These are phyloP conservation scores for Calonectria fujianensis DNA, from an alignment of 2,329 filamentous ascomycete species.

Conservation along the genomic window DNA sequence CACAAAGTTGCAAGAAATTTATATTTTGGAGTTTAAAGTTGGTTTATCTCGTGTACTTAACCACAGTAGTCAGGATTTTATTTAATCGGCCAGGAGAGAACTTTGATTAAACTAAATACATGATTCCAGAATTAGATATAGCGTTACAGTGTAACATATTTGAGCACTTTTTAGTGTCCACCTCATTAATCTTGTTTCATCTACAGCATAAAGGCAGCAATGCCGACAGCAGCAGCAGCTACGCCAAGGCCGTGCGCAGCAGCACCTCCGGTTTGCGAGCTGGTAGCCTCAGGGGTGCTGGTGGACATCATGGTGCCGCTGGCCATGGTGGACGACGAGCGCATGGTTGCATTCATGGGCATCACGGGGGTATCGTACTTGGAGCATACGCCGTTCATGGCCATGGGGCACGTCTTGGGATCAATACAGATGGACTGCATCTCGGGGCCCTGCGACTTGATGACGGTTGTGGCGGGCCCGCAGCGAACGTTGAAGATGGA, in stretches of 20 bases:
- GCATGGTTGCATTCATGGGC: conserved; percentile 46
- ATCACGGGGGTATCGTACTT: conserved; percentile 61
- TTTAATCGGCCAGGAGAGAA: no score
- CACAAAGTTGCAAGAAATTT: no score
- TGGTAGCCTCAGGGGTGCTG: conserved; percentile 33
- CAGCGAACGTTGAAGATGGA: conserved; percentile 72
- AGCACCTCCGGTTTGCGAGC: conserved; percentile 52
- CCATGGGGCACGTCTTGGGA: conserved; percentile 66
- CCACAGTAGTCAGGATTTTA: no score
- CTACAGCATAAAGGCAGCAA: conserved; percentile 57
- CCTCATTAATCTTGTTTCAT: background rate
- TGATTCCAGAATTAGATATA: no score
- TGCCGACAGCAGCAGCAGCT: conserved; percentile 53
- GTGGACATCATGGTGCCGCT: conserved; percentile 37
- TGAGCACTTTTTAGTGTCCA: background rate
- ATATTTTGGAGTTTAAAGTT: no score
- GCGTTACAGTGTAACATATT: no score
- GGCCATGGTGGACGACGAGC: conserved; percentile 39
- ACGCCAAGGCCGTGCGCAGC: conserved; percentile 52
- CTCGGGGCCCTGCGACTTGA: conserved; percentile 66
- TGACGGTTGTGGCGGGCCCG: conserved; percentile 65
- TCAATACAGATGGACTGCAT: conserved; percentile 75
- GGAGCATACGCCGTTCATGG: conserved; percentile 66
- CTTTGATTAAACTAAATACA: no score
- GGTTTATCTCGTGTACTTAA: no score